phyloP scores from a whole-genome alignment of 164 flowering plant species.

The Pachysandra terminalis region DNA sequence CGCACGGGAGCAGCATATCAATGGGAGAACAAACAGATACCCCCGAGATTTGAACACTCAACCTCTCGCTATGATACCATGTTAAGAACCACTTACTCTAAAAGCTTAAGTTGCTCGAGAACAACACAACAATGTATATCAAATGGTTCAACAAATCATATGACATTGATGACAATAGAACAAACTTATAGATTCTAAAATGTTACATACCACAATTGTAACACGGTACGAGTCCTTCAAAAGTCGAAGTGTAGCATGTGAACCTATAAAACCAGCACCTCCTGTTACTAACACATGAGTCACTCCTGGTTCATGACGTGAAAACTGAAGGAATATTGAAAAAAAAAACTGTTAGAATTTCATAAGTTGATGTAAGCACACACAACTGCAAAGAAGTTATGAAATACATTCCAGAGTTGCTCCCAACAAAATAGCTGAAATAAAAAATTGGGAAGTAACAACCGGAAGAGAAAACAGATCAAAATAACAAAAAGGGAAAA shows the following conservation, averaged over 20 bases:
- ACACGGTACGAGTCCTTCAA: slow-evolving; percentile 80
- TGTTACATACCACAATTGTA: slow-evolving; percentile 72
- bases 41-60: no score
- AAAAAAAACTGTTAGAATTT: neutral
- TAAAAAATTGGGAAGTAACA: no score
- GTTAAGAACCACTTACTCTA: no score
- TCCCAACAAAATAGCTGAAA: neutral
- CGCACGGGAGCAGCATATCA: no score
- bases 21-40: no score
- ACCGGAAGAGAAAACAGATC: no score
- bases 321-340: slow-evolving; percentile 43
- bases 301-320: slow-evolving; percentile 67
- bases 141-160: no score
- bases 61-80: no score
- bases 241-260: slow-evolving; percentile 89
- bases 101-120: no score
- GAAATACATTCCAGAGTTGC: neutral
- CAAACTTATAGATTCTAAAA: neutral
- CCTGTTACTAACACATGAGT: slow-evolving; percentile 94
- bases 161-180: neutral
- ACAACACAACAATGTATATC: no score
- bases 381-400: neutral
- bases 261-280: slow-evolving; percentile 97
- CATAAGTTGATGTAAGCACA: neutral
- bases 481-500: no score